Conservation (phyloP, 2,329 filamentous ascomycete genomes). For the Xylaria sp. region DNA sequence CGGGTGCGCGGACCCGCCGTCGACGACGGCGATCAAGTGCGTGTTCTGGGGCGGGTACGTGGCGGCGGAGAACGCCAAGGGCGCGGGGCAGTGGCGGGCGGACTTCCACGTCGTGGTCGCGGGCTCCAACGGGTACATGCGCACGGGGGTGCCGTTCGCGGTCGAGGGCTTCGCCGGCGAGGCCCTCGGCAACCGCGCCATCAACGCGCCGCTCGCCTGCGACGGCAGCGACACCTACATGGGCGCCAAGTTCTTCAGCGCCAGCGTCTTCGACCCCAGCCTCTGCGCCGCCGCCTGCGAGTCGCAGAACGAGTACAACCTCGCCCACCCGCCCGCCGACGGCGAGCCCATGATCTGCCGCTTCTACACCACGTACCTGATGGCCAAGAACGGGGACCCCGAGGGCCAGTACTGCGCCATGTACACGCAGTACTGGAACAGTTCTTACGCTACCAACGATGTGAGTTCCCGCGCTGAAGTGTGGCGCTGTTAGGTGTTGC, state of each 20-base stretch:
- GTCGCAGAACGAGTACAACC: conserved; percentile 34
- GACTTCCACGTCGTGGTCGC: conserved; percentile 42
- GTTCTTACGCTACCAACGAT: conserved; percentile 30
- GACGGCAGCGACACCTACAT: conserved; percentile 35
- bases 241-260: conserved; percentile 35
- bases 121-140: conserved; percentile 45
- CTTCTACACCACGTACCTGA: conserved; percentile 44
- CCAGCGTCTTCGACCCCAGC: conserved; percentile 30
- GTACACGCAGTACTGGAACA: conserved; percentile 39
- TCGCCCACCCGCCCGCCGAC: conserved; percentile 23
- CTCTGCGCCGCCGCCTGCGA: conserved; percentile 36
- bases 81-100: conserved; percentile 24
- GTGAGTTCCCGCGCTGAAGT: conserved; percentile 17
- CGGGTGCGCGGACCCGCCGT: conserved; percentile 25
- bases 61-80: conserved; percentile 26
- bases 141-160: conserved; percentile 17
- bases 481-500: background rate
- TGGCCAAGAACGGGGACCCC: conserved; percentile 40
- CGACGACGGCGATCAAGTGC: conserved; percentile 35
- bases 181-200: conserved; percentile 30
- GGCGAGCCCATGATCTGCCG: conserved; percentile 33
- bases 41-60: conserved; percentile 36
- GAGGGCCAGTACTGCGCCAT: conserved; percentile 43
- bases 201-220: conserved; percentile 34
- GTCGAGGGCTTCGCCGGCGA: conserved; percentile 30